Conservation (phyloP, 768 basidiomycete species). For the Lactarius sanguifluus region DNA sequence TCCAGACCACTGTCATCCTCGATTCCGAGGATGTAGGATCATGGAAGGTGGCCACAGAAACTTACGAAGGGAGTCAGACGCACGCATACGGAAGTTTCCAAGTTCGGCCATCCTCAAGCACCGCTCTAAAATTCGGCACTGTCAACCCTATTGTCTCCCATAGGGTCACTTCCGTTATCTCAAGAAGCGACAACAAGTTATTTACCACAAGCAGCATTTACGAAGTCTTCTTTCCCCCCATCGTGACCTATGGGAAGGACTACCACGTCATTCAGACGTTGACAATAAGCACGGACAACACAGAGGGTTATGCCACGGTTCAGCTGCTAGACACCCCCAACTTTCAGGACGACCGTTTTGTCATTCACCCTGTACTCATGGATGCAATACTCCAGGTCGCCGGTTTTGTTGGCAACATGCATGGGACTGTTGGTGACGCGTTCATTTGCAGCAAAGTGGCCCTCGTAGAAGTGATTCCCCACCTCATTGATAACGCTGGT, state of each 20-base stretch:
- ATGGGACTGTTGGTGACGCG: constrained; percentile 49
- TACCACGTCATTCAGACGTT: constrained; percentile 61
- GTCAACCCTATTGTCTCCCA: constrained; percentile 39
- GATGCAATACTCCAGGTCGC: constrained; percentile 69
- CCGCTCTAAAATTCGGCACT: constrained; percentile 41
- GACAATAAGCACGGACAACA: constrained; percentile 46
- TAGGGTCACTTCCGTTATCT: constrained; percentile 35
- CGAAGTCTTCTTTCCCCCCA: constrained; percentile 64
- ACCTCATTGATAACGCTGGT: constrained; percentile 40
- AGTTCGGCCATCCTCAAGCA: constrained; percentile 37
- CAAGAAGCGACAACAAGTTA: constrained; percentile 40
- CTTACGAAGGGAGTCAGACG: constrained; percentile 37
- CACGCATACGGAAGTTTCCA: constrained; percentile 45
- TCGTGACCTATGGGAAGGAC: constrained; percentile 59
- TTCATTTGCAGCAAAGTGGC: constrained; percentile 64
- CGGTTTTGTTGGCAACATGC: constrained; percentile 67
- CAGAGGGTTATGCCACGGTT: constrained; percentile 54
- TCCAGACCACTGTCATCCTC: constrained; percentile 45
- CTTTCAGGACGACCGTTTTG: constrained; percentile 38
- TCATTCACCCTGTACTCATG: constrained; percentile 56
- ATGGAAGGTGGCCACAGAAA: constrained; percentile 50
- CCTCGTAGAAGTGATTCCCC: constrained; percentile 47
- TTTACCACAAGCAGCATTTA: constrained; percentile 60
- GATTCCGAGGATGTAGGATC: constrained; percentile 39
- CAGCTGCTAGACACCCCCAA: constrained; percentile 41